Conservation (phyloP, 2,329 filamentous ascomycete genomes). For the Sporothrix brasiliensis region DNA sequence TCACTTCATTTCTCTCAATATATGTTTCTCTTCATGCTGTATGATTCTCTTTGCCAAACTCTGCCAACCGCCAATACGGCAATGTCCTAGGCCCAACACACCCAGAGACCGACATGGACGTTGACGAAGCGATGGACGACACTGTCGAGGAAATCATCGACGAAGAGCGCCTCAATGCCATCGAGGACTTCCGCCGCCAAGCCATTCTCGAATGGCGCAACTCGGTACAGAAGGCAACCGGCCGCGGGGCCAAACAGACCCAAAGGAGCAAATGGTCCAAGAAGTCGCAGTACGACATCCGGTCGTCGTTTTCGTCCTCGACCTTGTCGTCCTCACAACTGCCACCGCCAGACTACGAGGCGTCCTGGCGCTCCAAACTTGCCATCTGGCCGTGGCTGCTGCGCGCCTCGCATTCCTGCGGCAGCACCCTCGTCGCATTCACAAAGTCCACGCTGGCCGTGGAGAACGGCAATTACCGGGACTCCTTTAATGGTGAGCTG, state of each 20-base stretch:
- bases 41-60: background rate
- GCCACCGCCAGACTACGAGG: conserved; percentile 35
- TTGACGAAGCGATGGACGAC: background rate
- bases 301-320: conserved; percentile 22
- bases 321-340: conserved; percentile 1
- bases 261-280: background rate
- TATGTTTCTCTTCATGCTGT: too few species aligned
- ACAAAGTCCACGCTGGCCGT: conserved; percentile 24
- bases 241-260: background rate
- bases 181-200: conserved; percentile 19
- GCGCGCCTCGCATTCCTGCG: conserved; percentile 15
- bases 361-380: conserved; percentile 23
- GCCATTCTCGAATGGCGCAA: conserved; percentile 22
- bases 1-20: background rate
- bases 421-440: conserved; percentile 18
- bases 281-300: conserved; percentile 1
- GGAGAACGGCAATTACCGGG: conserved; percentile 9
- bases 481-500: conserved; percentile 20
- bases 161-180: conserved; percentile 1
- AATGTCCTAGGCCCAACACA: background rate
- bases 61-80: background rate
- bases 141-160: background rate
- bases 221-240: conserved; percentile 17
- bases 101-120: background rate
- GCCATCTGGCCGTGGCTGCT: conserved; percentile 29